Conservation (phyloP, 2,329 filamentous ascomycete genomes). For the Trichoderma sp. region DNA sequence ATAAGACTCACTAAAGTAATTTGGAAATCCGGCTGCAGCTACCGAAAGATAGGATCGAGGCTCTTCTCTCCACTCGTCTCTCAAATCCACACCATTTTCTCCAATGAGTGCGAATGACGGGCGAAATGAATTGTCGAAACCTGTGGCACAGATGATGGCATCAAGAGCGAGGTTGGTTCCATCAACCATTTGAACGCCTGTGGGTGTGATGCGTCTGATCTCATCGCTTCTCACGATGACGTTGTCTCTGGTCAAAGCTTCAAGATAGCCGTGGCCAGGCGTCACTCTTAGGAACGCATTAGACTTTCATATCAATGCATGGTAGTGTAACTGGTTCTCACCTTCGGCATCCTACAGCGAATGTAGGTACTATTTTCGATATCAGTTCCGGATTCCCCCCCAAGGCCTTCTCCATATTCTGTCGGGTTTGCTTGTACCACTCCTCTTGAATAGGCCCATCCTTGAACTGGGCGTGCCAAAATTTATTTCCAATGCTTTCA, state of each 20-base stretch:
- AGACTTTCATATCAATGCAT: not conserved
- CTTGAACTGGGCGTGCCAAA: not conserved
- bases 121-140: not conserved
- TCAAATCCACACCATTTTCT: not conserved
- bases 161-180: not conserved
- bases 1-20: not conserved
- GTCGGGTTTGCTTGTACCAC: not conserved
- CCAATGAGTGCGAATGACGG: not conserved
- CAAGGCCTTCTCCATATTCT: not conserved
- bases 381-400: not conserved
- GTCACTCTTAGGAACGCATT: not conserved
- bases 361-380: not conserved
- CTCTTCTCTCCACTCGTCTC: not conserved
- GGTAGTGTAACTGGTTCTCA: not conserved
- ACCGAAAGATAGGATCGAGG: not conserved
- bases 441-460: not conserved
- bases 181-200: not conserved
- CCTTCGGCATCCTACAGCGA: not conserved
- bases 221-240: not conserved
- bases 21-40: not conserved
- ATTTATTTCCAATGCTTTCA: not conserved
- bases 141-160: not conserved
- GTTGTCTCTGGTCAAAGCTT: not conserved
- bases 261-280: not conserved
- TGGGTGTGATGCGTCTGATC: not conserved